A percentile compares a stretch with the other conserved stretches of the same genome.
These are phyloP conservation scores for Kodamaea alishanica DNA, from an alignment of 1,139 yeast genomes.

Conservation along the genomic window DNA sequence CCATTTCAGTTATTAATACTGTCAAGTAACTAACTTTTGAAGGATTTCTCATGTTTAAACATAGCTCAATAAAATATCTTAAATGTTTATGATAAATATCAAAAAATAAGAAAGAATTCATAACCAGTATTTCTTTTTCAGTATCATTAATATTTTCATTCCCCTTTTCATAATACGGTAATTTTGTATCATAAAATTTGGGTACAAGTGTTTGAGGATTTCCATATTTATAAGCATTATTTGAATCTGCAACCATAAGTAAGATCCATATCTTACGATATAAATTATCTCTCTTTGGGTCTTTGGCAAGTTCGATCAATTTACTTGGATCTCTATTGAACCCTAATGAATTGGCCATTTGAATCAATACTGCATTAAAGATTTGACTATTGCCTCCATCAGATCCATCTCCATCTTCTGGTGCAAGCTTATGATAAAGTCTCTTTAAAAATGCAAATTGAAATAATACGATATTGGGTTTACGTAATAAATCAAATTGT, in stretches of 20 bases:
- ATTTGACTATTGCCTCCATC: slow-evolving; percentile 44
- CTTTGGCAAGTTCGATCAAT: slow-evolving; percentile 20
- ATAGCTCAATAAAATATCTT: slow-evolving; percentile 21
- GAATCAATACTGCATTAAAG: slow-evolving; percentile 34
- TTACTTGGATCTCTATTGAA: slow-evolving; percentile 42
- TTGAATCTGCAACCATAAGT: slow-evolving; percentile 34
- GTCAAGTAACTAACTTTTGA: slow-evolving; percentile 22
- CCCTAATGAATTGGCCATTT: slow-evolving; percentile 46
- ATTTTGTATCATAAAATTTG: slow-evolving; percentile 30
- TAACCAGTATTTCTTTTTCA: slow-evolving; percentile 27
- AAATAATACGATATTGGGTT: slow-evolving; percentile 47
- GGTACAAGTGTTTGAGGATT: slow-evolving; percentile 29
- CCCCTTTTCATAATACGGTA: slow-evolving; percentile 18
- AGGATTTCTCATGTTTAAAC: slow-evolving; percentile 21
- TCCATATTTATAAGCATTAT: slow-evolving; percentile 38
- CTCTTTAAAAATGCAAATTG: slow-evolving; percentile 43
- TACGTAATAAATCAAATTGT: slow-evolving; percentile 47
- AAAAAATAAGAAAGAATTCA: slow-evolving; percentile 23
- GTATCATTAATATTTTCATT: slow-evolving; percentile 29
- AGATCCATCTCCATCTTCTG: slow-evolving; percentile 51
- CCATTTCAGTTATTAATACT: slow-evolving; percentile 26
- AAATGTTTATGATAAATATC: slow-evolving; percentile 21
- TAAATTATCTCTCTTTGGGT: slow-evolving; percentile 26
- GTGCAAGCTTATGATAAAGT: slow-evolving; percentile 40
- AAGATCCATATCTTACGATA: slow-evolving; percentile 35